Conservation (phyloP, 768 basidiomycete species). For the Leucosporidium scottii region DNA sequence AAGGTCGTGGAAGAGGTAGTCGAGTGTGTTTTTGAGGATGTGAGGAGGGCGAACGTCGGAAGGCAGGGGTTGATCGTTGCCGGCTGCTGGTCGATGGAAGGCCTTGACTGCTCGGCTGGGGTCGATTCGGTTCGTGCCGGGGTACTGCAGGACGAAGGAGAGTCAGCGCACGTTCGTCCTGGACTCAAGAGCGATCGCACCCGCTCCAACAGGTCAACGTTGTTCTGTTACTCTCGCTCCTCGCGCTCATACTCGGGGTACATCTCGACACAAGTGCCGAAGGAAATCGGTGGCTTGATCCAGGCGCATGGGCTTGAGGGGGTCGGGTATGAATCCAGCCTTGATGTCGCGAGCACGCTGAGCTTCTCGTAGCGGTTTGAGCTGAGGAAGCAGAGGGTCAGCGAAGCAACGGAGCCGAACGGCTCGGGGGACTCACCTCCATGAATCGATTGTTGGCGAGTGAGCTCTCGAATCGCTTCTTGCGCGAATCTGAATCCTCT, state of each 20-base stretch:
- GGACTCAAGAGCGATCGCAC: constrained; percentile 49
- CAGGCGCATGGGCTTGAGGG: constrained; percentile 64
- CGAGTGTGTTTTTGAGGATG: constrained; percentile 78
- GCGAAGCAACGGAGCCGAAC: too few species aligned
- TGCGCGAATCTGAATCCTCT: constrained; percentile 28
- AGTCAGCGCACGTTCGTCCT: neutral
- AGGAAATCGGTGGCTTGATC: constrained; percentile 87
- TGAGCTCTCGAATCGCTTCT: constrained; percentile 24
- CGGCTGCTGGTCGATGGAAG: constrained; percentile 83
- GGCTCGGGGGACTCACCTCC: constrained; percentile 7
- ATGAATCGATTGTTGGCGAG: constrained; percentile 28
- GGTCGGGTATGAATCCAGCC: constrained; percentile 82
- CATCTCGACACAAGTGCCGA: constrained; percentile 88
- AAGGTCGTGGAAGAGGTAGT: constrained; percentile 85
- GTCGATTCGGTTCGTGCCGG: constrained; percentile 72
- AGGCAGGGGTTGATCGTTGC: constrained; percentile 74
- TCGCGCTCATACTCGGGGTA: constrained; percentile 91
- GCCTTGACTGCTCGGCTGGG: constrained; percentile 84
- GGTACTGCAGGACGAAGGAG: constrained; percentile 46
- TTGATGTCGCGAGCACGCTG: constrained; percentile 52
- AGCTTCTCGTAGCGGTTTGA: constrained; percentile 42
- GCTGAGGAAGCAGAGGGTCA: constrained; percentile 31
- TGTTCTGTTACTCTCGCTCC: constrained; percentile 79
- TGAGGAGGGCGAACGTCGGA: constrained; percentile 83
- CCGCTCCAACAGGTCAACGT: constrained; percentile 76